Percentiles rank a stretch among this genome's conserved stretches.
Evolutionary conservation across 176 grass and related monocot genomes (phyloP).

Genomic region (Puccinellia tenuiflora): DNA sequence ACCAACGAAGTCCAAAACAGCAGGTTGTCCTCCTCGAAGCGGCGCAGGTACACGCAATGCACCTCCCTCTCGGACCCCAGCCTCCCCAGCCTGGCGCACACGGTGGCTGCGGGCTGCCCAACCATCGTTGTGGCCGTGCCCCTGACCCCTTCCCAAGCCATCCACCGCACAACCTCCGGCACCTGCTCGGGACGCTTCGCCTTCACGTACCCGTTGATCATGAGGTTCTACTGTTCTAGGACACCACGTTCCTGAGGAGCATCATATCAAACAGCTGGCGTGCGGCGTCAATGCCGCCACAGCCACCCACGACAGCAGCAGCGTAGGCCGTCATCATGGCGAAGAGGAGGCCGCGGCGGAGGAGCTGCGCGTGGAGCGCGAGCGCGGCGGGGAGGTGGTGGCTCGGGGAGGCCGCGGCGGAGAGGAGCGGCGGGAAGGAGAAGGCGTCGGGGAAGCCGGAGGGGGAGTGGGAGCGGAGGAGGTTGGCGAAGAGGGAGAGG

Average conservation of each 20-base stretch:
- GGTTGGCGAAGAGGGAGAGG: constrained; percentile 27
- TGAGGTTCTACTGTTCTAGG: constrained; percentile 56
- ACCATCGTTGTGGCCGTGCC: constrained; percentile 29
- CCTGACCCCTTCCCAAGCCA: constrained; percentile 11
- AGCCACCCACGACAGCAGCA: neutral
- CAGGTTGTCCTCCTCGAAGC: constrained; percentile 53
- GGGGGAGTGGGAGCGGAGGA: constrained; percentile 20
- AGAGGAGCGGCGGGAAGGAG: constrained; percentile 28
- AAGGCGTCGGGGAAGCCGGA: constrained; percentile 32
- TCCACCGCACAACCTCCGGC: constrained; percentile 39
- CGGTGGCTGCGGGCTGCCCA: constrained; percentile 34
- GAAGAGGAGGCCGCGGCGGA: constrained; percentile 41
- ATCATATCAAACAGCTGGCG: constrained; percentile 37
- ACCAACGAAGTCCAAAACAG: constrained; percentile 7
- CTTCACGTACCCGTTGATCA: constrained; percentile 41
- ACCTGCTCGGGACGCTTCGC: constrained; percentile 27
- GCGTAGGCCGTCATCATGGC: constrained; percentile 40
- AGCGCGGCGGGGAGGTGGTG: constrained; percentile 23
- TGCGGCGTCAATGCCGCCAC: constrained; percentile 22
- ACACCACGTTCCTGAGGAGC: constrained; percentile 43
- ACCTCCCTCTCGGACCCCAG: constrained; percentile 37
- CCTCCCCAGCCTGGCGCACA: constrained; percentile 36
- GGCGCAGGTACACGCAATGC: constrained; percentile 32
- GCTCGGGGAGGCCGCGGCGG: constrained; percentile 5
- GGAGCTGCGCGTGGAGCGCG: constrained; percentile 33